A percentile compares a stretch with the other conserved stretches of the same genome.
Conservation (phyloP, 306 rosid genomes). For the Styphnolobium japonicum region DNA sequence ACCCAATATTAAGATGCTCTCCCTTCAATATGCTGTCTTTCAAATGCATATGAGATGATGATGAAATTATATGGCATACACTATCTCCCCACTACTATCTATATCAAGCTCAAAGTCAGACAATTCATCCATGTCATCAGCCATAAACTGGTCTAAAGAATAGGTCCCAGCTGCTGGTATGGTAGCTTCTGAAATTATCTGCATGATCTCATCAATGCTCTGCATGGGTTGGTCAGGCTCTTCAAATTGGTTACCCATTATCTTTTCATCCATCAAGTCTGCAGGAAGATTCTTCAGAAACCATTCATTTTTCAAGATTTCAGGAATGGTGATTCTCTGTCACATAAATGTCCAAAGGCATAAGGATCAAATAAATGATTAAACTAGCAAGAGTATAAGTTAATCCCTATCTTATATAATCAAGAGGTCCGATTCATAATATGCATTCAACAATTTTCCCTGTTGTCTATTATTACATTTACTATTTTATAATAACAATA, state of each 20-base stretch:
- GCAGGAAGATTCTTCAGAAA: conserved; percentile 84
- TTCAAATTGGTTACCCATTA: conserved; percentile 57
- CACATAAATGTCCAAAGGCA: conserved; percentile 24
- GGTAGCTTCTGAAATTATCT: conserved; percentile 91
- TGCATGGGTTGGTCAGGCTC: conserved; percentile 96
- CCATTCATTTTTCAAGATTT: conserved; percentile 80
- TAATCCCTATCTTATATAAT: neutral
- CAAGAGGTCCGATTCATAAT: neutral
- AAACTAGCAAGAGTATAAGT: conserved; percentile 1
- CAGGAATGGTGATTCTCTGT: conserved; percentile 86
- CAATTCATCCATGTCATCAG: conserved; percentile 72
- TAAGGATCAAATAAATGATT: neutral
- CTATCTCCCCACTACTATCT: conserved; percentile 95
- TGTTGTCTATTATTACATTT: neutral
- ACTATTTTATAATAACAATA: neutral
- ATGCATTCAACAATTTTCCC: neutral
- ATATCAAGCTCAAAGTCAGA: conserved; percentile 81
- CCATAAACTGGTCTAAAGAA: conserved; percentile 42
- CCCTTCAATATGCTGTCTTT: neutral
- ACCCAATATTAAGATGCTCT: neutral
- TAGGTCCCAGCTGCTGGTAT: conserved; percentile 70
- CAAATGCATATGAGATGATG: conserved; percentile 8
- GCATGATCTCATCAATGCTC: conserved; percentile 80
- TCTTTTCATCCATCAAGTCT: conserved; percentile 68
- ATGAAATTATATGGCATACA: conserved; percentile 64